These are phyloP conservation scores for Kokia cookei DNA, from an alignment of 441 rosid species.

Conservation along the genomic window DNA sequence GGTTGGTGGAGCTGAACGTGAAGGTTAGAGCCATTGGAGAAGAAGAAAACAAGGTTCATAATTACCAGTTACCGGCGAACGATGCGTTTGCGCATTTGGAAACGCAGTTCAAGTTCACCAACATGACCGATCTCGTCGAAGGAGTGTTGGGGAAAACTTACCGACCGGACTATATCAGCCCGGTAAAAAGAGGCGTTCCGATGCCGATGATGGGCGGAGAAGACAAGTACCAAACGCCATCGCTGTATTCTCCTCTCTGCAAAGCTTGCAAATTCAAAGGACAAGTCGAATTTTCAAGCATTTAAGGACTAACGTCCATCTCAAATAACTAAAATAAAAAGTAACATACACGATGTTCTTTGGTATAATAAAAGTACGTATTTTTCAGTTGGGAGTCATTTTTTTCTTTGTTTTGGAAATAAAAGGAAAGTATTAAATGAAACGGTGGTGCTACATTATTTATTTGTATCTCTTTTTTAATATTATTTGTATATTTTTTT, in stretches of 20 bases:
- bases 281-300: constrained; percentile 18
- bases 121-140: constrained; percentile 54
- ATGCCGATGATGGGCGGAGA: constrained; percentile 97
- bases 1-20: constrained; percentile 48
- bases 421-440: too few relatives aligned
- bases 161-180: constrained; percentile 61
- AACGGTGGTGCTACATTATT: too few relatives aligned
- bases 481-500: too few relatives aligned
- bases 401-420: too few relatives aligned
- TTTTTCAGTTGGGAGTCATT: too few relatives aligned
- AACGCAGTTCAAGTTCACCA: constrained; percentile 68
- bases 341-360: background rate
- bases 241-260: constrained; percentile 61
- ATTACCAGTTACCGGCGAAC: constrained; percentile 54
- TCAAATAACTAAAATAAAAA: constrained; percentile 5
- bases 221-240: constrained; percentile 63
- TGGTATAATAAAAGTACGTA: too few relatives aligned
- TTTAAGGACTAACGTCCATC: background rate
- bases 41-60: constrained; percentile 65
- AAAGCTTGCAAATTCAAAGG: constrained; percentile 56
- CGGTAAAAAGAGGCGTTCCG: constrained; percentile 68
- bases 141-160: constrained; percentile 84
- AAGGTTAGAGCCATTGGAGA: constrained; percentile 60
- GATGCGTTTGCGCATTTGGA: constrained; percentile 85
- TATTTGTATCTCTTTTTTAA: too few relatives aligned